These are phyloP conservation scores for Kwoniella heveanensis DNA, from an alignment of 768 basidiomycete species.

Conservation along the genomic window DNA sequence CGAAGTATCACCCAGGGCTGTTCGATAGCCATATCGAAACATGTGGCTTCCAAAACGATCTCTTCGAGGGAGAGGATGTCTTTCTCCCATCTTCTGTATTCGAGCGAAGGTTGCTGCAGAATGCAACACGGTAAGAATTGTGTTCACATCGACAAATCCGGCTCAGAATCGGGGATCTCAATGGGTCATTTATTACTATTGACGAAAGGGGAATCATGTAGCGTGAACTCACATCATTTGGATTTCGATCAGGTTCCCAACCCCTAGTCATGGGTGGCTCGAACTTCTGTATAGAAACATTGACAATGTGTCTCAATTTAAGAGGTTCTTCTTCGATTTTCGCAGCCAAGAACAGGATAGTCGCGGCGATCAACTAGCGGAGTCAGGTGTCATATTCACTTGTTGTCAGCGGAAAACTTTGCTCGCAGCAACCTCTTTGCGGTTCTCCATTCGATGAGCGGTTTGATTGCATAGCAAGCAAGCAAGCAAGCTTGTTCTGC, in stretches of 20 bases:
- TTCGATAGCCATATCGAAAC: constrained; percentile 52
- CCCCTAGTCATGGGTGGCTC: constrained; percentile 5
- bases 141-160: too few species aligned
- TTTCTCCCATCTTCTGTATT: constrained; percentile 35
- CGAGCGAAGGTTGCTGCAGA: constrained; percentile 20
- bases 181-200: too few species aligned
- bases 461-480: too few species aligned
- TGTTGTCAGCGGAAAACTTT: too few species aligned
- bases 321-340: constrained; percentile 52
- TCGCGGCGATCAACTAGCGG: constrained; percentile 48
- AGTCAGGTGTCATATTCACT: too few species aligned
- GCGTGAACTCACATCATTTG: constrained; percentile 19
- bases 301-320: constrained; percentile 40
- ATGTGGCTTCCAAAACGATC: constrained; percentile 46
- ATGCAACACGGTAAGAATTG: not conserved
- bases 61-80: constrained; percentile 50
- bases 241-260: constrained; percentile 20
- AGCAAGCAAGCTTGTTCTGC: not conserved
- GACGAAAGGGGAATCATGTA: too few species aligned
- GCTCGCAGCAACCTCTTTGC: too few species aligned
- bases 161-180: too few species aligned
- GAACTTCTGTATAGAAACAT: constrained; percentile 33
- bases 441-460: too few species aligned
- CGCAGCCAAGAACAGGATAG: constrained; percentile 51
- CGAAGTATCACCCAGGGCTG: constrained; percentile 30